Evolutionary conservation across 345 rosid species (phyloP).

Genomic region (Punica granatum): DNA sequence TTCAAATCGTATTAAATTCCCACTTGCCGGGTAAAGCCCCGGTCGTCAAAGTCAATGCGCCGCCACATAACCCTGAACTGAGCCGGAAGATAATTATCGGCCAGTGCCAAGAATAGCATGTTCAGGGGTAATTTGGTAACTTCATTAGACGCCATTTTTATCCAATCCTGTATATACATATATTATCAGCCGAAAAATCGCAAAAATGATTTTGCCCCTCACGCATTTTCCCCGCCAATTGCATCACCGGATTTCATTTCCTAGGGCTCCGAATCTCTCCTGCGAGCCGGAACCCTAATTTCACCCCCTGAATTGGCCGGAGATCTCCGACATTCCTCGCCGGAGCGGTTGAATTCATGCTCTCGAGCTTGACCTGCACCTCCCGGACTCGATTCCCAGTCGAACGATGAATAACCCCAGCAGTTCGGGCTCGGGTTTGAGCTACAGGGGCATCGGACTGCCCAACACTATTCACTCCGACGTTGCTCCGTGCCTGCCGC

Average conservation of each 20-base stretch:
- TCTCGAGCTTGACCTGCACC: not conserved
- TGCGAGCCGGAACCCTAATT: conserved; percentile 4
- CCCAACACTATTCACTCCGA: conserved; percentile 92
- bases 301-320: not conserved
- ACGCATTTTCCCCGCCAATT: conserved; percentile 18
- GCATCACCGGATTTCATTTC: conserved; percentile 8
- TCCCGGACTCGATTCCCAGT: conserved; percentile 19
- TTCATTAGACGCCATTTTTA: not conserved
- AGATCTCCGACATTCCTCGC: conserved; percentile 4
- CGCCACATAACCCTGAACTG: too few species aligned
- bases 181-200: not conserved
- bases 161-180: not conserved
- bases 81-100: not conserved
- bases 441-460: conserved; percentile 64
- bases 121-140: not conserved
- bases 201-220: not conserved
- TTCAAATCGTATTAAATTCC: not conserved
- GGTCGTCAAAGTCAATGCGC: too few species aligned
- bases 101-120: too few species aligned
- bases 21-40: too few species aligned
- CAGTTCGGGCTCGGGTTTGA: conserved; percentile 25
- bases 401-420: conserved; percentile 52
- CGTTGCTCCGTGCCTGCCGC: conserved; percentile 77
- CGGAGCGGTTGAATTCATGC: not conserved
- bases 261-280: conserved; percentile 15